Percentiles rank a stretch among this genome's conserved stretches.
Evolutionary conservation across 1,284 basidiomycete genomes (phyloP).

Genomic region (Pholiota adiposa): DNA sequence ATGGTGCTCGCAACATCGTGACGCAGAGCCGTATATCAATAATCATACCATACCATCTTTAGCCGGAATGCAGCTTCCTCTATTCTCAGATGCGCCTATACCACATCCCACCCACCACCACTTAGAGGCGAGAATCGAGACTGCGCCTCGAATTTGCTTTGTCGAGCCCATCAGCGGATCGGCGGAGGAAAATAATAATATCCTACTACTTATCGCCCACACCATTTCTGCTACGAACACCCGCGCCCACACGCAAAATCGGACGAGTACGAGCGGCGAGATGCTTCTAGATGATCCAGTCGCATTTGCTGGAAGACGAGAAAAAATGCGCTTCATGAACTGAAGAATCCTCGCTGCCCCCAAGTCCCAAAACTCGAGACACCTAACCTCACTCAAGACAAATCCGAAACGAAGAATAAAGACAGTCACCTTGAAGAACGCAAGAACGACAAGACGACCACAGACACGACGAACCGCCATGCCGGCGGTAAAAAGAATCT

Average conservation of each 20-base stretch:
- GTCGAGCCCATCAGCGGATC: neutral
- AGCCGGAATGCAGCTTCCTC: neutral
- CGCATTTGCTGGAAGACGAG: too few relatives aligned
- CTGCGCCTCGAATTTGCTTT: neutral
- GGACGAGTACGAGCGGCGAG: too few relatives aligned
- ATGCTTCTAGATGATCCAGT: too few relatives aligned
- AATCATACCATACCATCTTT: neutral
- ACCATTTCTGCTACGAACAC: too few relatives aligned
- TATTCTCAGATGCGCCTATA: neutral
- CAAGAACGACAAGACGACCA: slow-evolving; percentile 5
- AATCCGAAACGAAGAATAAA: neutral
- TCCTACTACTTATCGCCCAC: too few relatives aligned
- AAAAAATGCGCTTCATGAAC: too few relatives aligned
- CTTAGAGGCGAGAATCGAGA: neutral
- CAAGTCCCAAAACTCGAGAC: too few relatives aligned
- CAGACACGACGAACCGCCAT: neutral
- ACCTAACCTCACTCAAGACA: neutral
- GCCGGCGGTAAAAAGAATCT: neutral
- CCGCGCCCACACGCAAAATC: too few relatives aligned
- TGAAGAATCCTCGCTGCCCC: too few relatives aligned
- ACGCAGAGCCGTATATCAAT: neutral
- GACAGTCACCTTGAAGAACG: too few relatives aligned
- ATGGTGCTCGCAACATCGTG: neutral
- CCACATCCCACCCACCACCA: neutral
- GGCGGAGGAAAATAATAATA: neutral